Percentiles rank a stretch among this genome's conserved stretches.
Evolutionary conservation across 805 yeast genomes (phyloP).

Genomic region (Kuraishia capsulata): DNA sequence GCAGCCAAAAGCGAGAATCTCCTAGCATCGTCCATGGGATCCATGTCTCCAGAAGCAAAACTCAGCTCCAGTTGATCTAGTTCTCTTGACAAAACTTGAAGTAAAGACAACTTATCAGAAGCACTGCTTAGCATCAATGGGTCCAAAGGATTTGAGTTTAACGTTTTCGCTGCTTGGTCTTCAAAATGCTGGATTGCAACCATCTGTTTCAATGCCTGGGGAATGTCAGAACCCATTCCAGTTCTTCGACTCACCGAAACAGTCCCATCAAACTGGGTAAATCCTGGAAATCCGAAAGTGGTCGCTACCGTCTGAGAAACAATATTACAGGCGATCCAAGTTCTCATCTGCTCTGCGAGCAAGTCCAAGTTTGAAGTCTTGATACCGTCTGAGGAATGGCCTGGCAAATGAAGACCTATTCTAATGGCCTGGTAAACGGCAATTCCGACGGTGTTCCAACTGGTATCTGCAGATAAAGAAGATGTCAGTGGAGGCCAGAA

Average conservation of each 20-base stretch:
- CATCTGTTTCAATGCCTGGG: constrained; percentile 61
- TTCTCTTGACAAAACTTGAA: constrained; percentile 62
- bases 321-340: constrained; percentile 92
- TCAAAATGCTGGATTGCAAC: constrained; percentile 79
- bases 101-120: constrained; percentile 64
- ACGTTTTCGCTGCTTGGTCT: constrained; percentile 70
- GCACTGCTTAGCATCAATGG: constrained; percentile 57
- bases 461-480: constrained; percentile 88
- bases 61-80: constrained; percentile 68
- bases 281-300: constrained; percentile 91
- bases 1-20: constrained; percentile 63
- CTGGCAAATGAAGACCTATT: constrained; percentile 84
- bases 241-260: constrained; percentile 44
- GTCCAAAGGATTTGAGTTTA: constrained; percentile 63
- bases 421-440: constrained; percentile 90
- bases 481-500: constrained; percentile 97
- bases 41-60: constrained; percentile 25
- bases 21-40: constrained; percentile 57
- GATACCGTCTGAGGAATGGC: constrained; percentile 40
- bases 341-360: constrained; percentile 69
- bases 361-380: constrained; percentile 34
- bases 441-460: constrained; percentile 91
- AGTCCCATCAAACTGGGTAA: constrained; percentile 74
- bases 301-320: constrained; percentile 87
- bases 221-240: constrained; percentile 27